Base-by-base conservation (phyloP, 2,329 filamentous ascomycete species). In the Ophiostoma sp. region DNA sequence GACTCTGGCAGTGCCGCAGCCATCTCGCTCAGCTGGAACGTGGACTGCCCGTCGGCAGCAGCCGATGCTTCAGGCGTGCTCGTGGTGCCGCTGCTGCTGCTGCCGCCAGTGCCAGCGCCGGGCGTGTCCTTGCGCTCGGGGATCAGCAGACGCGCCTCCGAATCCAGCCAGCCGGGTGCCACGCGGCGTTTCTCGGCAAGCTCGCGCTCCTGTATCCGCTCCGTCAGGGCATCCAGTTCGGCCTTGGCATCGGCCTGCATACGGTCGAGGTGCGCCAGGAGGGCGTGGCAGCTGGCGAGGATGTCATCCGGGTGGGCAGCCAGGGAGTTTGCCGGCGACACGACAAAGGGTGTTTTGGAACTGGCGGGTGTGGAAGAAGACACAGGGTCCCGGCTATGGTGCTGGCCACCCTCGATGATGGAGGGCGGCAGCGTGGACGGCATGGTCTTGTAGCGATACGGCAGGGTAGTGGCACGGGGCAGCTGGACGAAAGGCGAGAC, bases 401-500 rank as follows among this genome's bases (percentile, higher is more conserved):
- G 72, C 77, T 72, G 72, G 78, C 52, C 33, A 68, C 81, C 79
- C 62, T 79, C 78, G 71, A 85, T 81, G 8, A 88, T 86, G 44
- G 87, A 84, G 1, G 91, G 88, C 0, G 95, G 94, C 0, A 98
- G 87, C 1, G 93, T 91, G 0, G 93, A 94, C 0, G 94, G 92
- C 77, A 98, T 90, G 13, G 89, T 86, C 78, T 94, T 94, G 85
- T 97, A 98, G 75, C 93, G 96, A 83, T 98, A 98, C 33, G 95
- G 94, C 8, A 99, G 87, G 0, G 94, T 97, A 27, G 94, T 91
- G 35, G 94, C 90, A 39, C 92, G 90, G 13, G 95, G 95, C 41
- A 99, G 89, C 72, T 90, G 91, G 76, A 98, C 88, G 82, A 97
- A 97, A 35, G 95, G 95, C 3, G 94, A 97, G 64, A 98, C 93